Percentiles rank a stretch among this genome's conserved stretches.
These are phyloP conservation scores for Chlamydomonas sphaeroides DNA, from an alignment of 139 green algal genomes.

Conservation along the genomic window DNA sequence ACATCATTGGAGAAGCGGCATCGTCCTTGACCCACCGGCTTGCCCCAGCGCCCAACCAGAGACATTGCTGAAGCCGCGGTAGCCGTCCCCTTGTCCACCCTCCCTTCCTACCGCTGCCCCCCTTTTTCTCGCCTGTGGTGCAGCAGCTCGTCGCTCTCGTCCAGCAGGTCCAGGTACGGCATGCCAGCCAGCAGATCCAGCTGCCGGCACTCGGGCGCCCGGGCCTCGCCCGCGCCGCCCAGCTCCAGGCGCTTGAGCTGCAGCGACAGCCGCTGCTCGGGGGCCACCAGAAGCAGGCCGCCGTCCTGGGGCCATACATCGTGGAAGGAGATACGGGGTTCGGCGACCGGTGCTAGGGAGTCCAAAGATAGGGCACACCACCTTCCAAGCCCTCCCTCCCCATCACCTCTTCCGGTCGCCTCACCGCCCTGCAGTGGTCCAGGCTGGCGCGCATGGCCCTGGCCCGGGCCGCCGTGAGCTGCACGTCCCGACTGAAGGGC, in stretches of 20 bases:
- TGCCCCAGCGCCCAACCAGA: too few relatives aligned
- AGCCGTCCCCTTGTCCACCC: too few relatives aligned
- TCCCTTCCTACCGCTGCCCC: too few relatives aligned
- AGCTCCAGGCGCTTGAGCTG: conserved; percentile 67
- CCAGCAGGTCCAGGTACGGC: conserved; percentile 66
- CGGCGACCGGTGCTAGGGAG: not conserved
- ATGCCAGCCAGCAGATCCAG: conserved; percentile 3
- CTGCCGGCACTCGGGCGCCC: not conserved
- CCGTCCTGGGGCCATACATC: conserved; percentile 32
- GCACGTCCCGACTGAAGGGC: conserved; percentile 66
- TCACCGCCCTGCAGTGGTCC: conserved; percentile 47
- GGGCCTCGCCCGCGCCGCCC: not conserved
- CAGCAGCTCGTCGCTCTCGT: conserved; percentile 76
- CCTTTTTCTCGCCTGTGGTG: conserved; percentile 57
- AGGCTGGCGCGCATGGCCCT: conserved; percentile 45
- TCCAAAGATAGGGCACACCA: not conserved
- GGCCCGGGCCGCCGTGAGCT: conserved; percentile 15
- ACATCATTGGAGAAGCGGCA: too few relatives aligned
- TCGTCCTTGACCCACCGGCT: too few relatives aligned
- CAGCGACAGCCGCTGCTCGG: conserved; percentile 64
- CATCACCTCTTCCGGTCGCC: not conserved
- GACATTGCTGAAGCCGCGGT: too few relatives aligned
- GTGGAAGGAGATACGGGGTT: not conserved
- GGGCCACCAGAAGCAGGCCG: conserved; percentile 65
- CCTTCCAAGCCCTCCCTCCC: not conserved